A percentile compares a stretch with the other conserved stretches of the same genome.
phyloP scores from a whole-genome alignment of 148 eudicot species.

The Nepenthes mirabilis region DNA sequence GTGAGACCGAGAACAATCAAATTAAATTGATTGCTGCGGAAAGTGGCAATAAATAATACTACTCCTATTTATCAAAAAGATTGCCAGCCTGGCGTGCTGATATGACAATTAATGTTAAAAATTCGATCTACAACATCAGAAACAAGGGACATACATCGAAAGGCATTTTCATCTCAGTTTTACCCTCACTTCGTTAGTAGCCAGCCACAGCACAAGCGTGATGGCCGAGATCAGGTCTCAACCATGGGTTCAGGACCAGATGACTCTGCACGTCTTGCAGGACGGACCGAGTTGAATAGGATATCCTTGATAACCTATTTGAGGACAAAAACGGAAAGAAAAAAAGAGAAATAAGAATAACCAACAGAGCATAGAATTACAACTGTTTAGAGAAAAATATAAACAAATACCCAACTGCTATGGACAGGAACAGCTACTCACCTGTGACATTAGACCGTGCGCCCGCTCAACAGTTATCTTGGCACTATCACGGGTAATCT shows the following conservation, averaged over 20 bases:
- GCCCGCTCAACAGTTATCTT: constrained; percentile 99
- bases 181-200: too few relatives aligned
- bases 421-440: constrained; percentile 4
- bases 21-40: too few relatives aligned
- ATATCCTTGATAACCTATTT: constrained; percentile 84
- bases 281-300: constrained; percentile 76
- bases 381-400: neutral
- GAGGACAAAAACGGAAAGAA: neutral
- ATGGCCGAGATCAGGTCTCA: constrained; percentile 32
- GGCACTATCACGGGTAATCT: constrained; percentile 96
- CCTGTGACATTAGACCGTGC: constrained; percentile 98
- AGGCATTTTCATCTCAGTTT: too few relatives aligned
- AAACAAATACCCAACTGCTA: neutral
- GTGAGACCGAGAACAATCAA: too few relatives aligned
- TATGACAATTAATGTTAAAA: too few relatives aligned
- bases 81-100: too few relatives aligned
- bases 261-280: constrained; percentile 38
- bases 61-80: too few relatives aligned
- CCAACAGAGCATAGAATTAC: neutral
- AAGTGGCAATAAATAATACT: too few relatives aligned
- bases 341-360: neutral
- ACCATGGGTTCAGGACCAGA: constrained; percentile 95
- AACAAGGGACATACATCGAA: too few relatives aligned
- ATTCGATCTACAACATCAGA: too few relatives aligned
- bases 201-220: too few relatives aligned